phyloP scores from a whole-genome alignment of 139 green algal species.

The Auxenochlorella pyrenoidosa region DNA sequence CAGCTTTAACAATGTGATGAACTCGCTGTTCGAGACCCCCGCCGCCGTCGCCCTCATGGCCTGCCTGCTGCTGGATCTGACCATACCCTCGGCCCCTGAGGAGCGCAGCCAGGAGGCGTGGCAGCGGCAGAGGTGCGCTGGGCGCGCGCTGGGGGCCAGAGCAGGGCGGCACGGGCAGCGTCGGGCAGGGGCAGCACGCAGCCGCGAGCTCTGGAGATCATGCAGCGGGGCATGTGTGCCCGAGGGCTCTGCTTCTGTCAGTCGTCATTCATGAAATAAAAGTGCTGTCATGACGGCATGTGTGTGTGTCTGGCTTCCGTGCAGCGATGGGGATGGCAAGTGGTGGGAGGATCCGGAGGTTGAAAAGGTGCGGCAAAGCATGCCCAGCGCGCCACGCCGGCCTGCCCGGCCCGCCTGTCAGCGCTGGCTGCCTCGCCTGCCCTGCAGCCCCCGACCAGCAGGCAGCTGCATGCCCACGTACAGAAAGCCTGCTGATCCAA shows the following conservation, averaged over 20 bases:
- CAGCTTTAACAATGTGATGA: constrained; percentile 64
- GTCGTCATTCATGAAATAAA: no score
- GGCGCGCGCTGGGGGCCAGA: neutral
- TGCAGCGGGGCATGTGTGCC: no score
- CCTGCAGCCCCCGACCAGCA: no score
- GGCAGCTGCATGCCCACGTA: no score
- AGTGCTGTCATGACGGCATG: no score
- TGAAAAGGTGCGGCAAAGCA: constrained; percentile 20
- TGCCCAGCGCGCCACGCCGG: neutral
- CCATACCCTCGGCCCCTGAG: constrained; percentile 34
- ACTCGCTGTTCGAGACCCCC: constrained; percentile 67
- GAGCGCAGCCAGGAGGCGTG: constrained; percentile 29
- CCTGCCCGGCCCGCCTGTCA: no score
- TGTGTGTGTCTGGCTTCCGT: no score
- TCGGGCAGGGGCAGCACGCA: no score
- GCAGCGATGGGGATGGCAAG: neutral
- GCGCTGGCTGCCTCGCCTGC: no score
- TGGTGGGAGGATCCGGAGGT: constrained; percentile 57
- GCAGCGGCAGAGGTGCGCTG: neutral
- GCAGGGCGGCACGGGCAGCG: no score
- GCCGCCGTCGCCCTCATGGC: constrained; percentile 66
- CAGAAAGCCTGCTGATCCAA: neutral
- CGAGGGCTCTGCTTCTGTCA: no score
- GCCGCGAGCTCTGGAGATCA: no score
- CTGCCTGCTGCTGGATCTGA: constrained; percentile 75